phyloP scores from a whole-genome alignment of 1,284 basidiomycete genomes.

The Ganoderma leucocontextum region DNA sequence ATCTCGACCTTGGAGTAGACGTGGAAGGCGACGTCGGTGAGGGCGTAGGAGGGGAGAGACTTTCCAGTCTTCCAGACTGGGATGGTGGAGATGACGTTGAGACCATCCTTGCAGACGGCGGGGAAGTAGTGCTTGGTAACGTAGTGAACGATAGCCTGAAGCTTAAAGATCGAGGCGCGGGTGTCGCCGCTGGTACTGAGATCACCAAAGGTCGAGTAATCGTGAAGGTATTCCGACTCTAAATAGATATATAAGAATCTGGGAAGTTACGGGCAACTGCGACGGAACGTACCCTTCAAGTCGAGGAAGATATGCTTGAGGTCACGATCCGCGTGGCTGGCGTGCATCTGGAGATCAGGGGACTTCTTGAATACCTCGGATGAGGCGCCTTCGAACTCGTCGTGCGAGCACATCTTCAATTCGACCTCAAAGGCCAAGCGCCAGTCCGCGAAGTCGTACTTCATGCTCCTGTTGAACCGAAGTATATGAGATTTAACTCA shows the following conservation, averaged over 20 bases:
- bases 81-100: constrained; percentile 43
- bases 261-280: background rate
- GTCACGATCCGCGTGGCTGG: constrained; percentile 25
- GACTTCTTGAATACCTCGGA: constrained; percentile 34
- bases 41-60: constrained; percentile 35
- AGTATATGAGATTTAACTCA: background rate
- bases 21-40: constrained; percentile 43
- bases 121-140: constrained; percentile 42
- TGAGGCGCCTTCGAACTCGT: constrained; percentile 26
- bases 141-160: constrained; percentile 42
- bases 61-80: constrained; percentile 39
- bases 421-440: constrained; percentile 46
- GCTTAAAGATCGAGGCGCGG: constrained; percentile 37
- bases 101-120: constrained; percentile 35
- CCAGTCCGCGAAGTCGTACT: constrained; percentile 39
- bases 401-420: constrained; percentile 38
- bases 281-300: constrained; percentile 37
- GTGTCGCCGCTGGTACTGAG: constrained; percentile 32
- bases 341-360: constrained; percentile 35
- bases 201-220: constrained; percentile 41
- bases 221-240: constrained; percentile 42
- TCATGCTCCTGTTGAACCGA: constrained; percentile 13
- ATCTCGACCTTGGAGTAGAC: constrained; percentile 37
- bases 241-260: background rate
- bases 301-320: constrained; percentile 44